Evolutionary conservation across 768 basidiomycete genomes (phyloP).

Genomic region (Albatrellus ellisii): DNA sequence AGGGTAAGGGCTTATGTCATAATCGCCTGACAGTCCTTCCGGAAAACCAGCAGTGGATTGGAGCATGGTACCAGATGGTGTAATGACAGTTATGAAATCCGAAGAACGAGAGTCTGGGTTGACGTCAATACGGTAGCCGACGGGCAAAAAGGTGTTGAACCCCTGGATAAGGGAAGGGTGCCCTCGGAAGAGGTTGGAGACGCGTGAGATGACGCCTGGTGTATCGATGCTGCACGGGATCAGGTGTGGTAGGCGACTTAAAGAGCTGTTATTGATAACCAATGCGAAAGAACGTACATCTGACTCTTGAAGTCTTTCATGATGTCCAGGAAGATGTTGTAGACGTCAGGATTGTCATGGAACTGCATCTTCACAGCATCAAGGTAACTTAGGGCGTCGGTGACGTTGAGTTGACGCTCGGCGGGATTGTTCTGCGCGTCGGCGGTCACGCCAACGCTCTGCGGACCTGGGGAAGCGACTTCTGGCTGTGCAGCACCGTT

Average conservation of each 20-base stretch:
- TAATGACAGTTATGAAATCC: constrained; percentile 64
- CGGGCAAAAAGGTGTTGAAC: constrained; percentile 95
- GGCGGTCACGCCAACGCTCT: too few relatives aligned
- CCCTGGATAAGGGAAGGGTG: constrained; percentile 89
- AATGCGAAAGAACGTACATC: constrained; percentile 22
- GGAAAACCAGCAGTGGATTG: constrained; percentile 18
- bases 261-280: too few relatives aligned
- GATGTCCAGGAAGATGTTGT: constrained; percentile 51
- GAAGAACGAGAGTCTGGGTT: constrained; percentile 48
- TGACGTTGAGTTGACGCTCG: constrained; percentile 42
- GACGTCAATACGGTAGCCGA: constrained; percentile 88
- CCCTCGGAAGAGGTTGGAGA: constrained; percentile 84
- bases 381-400: constrained; percentile 48
- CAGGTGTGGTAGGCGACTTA: too few relatives aligned
- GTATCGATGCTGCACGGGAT: constrained; percentile 77
- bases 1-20: too few relatives aligned
- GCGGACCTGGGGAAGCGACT: too few relatives aligned
- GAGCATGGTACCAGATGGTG: constrained; percentile 47
- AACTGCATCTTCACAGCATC: constrained; percentile 55
- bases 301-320: constrained; percentile 73
- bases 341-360: constrained; percentile 43
- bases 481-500: too few relatives aligned
- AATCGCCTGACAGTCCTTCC: too few relatives aligned
- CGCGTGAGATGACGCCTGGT: constrained; percentile 91
- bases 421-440: constrained; percentile 5